Evolutionary conservation across 768 basidiomycete genomes (phyloP), one percentile per base, ranked within the genome.

Genomic region (Panellus pusillus): DNA sequence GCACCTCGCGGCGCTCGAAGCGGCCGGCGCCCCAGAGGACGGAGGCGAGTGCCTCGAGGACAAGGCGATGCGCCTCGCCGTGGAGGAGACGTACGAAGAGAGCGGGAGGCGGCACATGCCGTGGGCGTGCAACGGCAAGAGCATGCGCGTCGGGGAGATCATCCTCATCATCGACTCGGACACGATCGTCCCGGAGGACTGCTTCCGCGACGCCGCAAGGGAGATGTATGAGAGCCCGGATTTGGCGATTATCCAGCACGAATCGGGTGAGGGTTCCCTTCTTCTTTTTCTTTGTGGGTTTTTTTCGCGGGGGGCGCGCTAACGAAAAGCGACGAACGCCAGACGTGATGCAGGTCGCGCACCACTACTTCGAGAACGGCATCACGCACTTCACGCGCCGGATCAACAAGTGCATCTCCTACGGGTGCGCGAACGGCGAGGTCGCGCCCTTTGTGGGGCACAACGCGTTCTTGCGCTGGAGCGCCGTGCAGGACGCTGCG

Each of bases 301-400:
- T 54, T n/a, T n/a, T n/a, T n/a, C n/a, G n/a, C n/a, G n/a, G n/a
- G n/a, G n/a, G n/a, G n/a, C n/a, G n/a, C n/a, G n/a, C n/a, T n/a
- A n/a, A n/a, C n/a, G n/a, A n/a, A 44, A 13, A 32, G 7, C 28
- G 20, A 19, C 7, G 61, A 6, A 1, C 8, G 5, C 27, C 58
- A 75, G 86, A 90, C 62, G 91, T 93, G 57, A 90, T 93, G 87
- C 89, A 93, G 67, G 92, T 93, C 62, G 91, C 86, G 0, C 72
- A 89, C 67, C 88, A 92, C 65, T 93, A 91, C n/a, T n/a, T n/a
- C n/a, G n/a, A n/a, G n/a, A n/a, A n/a, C n/a, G n/a, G n/a, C n/a
- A n/a, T n/a, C n/a, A 87, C 93, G 6, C 87, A 87, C 72, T 94
- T 95, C 73, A 94, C 93, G 4, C 82, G 82, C n/a, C 81, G 91